Evolutionary conservation across 768 basidiomycete species (phyloP).

Genomic region (Plicaturopsis crispa): DNA sequence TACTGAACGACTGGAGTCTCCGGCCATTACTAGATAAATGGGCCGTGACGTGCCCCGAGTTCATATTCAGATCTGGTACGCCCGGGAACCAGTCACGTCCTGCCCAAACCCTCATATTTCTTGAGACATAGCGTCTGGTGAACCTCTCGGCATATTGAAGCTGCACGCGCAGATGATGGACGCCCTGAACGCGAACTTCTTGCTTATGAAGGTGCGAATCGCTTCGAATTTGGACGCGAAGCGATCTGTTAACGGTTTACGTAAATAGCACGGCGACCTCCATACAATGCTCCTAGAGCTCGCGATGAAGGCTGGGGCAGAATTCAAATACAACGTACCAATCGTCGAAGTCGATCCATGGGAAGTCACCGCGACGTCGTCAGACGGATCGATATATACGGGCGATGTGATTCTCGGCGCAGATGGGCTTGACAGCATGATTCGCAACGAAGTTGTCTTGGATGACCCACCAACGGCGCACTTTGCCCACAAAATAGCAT

Average conservation of each 20-base stretch:
- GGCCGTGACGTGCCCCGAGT: slow-evolving; percentile 12
- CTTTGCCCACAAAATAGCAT: no score
- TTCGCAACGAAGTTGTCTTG: slow-evolving; percentile 27
- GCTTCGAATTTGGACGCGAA: not conserved
- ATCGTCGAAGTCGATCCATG: slow-evolving; percentile 25
- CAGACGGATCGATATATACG: slow-evolving; percentile 32
- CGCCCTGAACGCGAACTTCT: slow-evolving; percentile 44
- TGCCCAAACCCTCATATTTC: slow-evolving; percentile 9
- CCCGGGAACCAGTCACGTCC: slow-evolving; percentile 1
- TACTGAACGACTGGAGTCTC: slow-evolving; percentile 50
- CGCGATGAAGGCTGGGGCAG: slow-evolving; percentile 39
- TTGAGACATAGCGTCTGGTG: slow-evolving; percentile 33
- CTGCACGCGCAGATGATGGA: slow-evolving; percentile 40
- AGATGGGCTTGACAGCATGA: slow-evolving; percentile 44
- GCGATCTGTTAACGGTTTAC: slow-evolving; percentile 1
- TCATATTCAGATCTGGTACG: slow-evolving; percentile 21
- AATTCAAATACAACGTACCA: slow-evolving; percentile 31
- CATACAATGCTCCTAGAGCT: slow-evolving; percentile 37
- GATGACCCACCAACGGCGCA: no score
- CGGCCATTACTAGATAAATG: slow-evolving; percentile 32
- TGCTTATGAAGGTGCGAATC: slow-evolving; percentile 34
- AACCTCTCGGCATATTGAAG: slow-evolving; percentile 33
- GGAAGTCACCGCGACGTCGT: slow-evolving; percentile 26
- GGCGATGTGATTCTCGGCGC: slow-evolving; percentile 56
- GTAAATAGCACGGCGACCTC: slow-evolving; percentile 46